These are phyloP conservation scores for Serendipita vermifera DNA, from an alignment of 768 basidiomycete genomes.

Conservation along the genomic window DNA sequence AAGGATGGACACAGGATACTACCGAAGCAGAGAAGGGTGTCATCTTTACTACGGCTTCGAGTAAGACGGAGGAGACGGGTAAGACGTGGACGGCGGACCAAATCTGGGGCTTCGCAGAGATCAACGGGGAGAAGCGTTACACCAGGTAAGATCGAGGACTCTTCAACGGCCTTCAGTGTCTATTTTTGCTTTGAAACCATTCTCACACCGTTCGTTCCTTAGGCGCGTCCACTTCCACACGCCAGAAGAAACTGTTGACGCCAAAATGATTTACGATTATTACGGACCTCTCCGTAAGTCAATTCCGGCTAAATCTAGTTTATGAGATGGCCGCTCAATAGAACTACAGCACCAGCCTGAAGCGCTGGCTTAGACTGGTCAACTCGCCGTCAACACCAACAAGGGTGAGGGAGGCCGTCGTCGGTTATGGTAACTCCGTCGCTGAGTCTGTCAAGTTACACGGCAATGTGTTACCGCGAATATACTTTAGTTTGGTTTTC, in stretches of 20 bases:
- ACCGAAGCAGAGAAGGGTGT: slow-evolving; percentile 21
- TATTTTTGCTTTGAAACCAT: neutral
- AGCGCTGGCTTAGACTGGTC: no score
- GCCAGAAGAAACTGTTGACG: neutral
- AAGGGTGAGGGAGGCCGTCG: no score
- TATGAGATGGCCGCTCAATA: no score
- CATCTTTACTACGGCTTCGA: slow-evolving; percentile 33
- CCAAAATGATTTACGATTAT: slow-evolving; percentile 4
- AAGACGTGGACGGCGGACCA: slow-evolving; percentile 50
- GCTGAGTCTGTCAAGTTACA: no score
- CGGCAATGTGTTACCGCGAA: no score
- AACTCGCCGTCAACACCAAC: no score
- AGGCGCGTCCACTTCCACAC: slow-evolving; percentile 3
- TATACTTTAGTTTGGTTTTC: no score
- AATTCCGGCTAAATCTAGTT: no score
- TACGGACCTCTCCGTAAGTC: neutral
- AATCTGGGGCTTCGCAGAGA: slow-evolving; percentile 59
- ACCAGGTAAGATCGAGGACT: slow-evolving; percentile 45
- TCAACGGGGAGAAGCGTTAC: slow-evolving; percentile 48
- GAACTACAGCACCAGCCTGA: no score
- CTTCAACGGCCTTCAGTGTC: no score
- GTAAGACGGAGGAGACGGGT: slow-evolving; percentile 49
- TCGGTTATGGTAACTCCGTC: no score
- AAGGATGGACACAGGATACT: slow-evolving; percentile 5
- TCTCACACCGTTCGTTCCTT: neutral